Evolutionary conservation across 441 rosid genomes (phyloP).

Genomic region (Metrosideros polymorpha): DNA sequence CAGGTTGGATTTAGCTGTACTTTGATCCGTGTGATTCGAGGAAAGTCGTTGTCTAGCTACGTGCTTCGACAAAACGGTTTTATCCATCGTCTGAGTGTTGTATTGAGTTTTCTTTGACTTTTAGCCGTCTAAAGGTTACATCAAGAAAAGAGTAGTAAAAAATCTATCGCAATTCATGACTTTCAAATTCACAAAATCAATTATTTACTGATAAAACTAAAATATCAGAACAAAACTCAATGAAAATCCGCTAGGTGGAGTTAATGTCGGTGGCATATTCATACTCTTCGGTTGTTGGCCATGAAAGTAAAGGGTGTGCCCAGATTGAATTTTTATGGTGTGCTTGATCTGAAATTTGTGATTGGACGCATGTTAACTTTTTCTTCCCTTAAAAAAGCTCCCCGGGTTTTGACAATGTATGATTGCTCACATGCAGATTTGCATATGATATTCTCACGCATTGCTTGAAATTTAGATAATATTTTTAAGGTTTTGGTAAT

Average conservation of each 20-base stretch:
- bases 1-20: not conserved
- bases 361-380: not conserved
- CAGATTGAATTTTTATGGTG: not conserved
- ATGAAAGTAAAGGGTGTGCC: too few relatives aligned
- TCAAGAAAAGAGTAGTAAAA: not conserved
- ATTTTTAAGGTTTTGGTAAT: not conserved
- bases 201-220: not conserved
- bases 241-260: not conserved
- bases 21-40: not conserved
- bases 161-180: not conserved
- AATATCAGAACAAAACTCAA: not conserved
- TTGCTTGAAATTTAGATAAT: not conserved
- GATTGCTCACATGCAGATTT: not conserved
- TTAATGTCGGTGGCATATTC: not conserved
- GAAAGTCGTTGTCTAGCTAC: not conserved
- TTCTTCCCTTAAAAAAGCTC: not conserved
- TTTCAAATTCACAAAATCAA: not conserved
- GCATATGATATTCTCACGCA: not conserved
- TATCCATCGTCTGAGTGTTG: not conserved
- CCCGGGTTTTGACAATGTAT: not conserved
- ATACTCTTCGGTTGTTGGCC: not conserved
- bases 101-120: not conserved
- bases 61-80: not conserved
- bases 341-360: not conserved
- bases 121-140: not conserved